A percentile compares a stretch with the other conserved stretches of the same genome.
Conservation (phyloP, 2,329 filamentous ascomycete genomes). For the Microcyclosporella mali region DNA sequence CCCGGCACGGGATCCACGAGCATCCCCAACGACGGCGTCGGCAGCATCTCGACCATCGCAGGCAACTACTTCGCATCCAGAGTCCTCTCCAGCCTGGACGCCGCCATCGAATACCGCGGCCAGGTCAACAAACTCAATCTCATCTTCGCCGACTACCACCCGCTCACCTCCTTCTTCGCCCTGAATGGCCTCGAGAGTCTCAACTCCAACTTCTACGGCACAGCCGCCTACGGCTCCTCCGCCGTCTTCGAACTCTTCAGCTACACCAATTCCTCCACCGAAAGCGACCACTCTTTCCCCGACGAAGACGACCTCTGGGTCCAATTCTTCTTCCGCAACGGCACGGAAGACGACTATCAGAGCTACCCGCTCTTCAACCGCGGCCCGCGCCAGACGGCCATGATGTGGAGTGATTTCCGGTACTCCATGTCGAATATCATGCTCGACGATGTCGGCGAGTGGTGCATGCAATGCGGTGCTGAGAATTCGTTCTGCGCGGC, state of each 20-base stretch:
- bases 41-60: conserved; percentile 35
- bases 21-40: conserved; percentile 27
- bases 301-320: conserved; percentile 45
- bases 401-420: conserved; percentile 48
- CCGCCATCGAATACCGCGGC: conserved; percentile 26
- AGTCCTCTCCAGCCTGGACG: conserved; percentile 30
- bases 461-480: conserved; percentile 48
- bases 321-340: conserved; percentile 53
- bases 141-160: conserved; percentile 46
- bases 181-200: conserved; percentile 36
- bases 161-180: conserved; percentile 48
- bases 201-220: conserved; percentile 43
- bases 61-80: conserved; percentile 33
- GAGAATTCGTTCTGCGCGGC: conserved; percentile 36
- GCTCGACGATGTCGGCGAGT: conserved; percentile 42
- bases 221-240: conserved; percentile 45
- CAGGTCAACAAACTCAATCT: conserved; percentile 30
- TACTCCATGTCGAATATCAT: conserved; percentile 39
- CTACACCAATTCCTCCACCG: conserved; percentile 26
- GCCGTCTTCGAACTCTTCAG: conserved; percentile 50
- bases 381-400: conserved; percentile 40
- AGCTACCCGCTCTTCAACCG: conserved; percentile 48
- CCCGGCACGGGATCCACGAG: conserved; percentile 13
- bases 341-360: conserved; percentile 38
- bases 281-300: conserved; percentile 32